Conservation (phyloP, 768 basidiomycete species). For the Agaricus blazei region DNA sequence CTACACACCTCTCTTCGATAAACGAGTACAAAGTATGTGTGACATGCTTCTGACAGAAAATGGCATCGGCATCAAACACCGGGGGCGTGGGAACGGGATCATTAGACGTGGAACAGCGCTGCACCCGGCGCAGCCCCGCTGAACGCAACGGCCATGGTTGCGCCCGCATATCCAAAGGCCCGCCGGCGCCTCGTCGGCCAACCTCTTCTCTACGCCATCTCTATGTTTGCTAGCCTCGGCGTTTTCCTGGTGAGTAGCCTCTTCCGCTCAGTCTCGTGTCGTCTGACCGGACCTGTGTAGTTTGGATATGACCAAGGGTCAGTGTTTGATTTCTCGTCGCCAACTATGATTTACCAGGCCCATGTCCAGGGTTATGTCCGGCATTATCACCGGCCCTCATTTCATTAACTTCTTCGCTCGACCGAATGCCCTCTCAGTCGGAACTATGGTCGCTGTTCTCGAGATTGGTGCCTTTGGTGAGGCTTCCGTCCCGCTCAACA, state of each 20-base stretch:
- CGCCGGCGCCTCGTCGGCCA: conserved; percentile 61
- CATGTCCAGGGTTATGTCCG: conserved; percentile 64
- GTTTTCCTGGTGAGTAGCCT: conserved; percentile 63
- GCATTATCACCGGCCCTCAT: conserved; percentile 81
- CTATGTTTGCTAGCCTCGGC: conserved; percentile 71
- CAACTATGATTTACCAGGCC: conserved; percentile 4
- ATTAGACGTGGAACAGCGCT: no score
- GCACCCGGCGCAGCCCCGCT: no score
- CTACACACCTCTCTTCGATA: no score
- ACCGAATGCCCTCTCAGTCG: conserved; percentile 62
- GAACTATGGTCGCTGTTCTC: conserved; percentile 88
- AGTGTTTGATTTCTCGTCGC: conserved; percentile 8
- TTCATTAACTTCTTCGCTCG: conserved; percentile 72
- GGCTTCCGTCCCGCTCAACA: conserved; percentile 12
- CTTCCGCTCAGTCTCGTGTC: neutral
- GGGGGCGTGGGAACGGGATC: no score
- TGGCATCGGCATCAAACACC: no score
- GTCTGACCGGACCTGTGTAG: conserved; percentile 25
- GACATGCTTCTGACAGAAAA: no score
- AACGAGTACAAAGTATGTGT: no score
- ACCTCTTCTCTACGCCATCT: conserved; percentile 64
- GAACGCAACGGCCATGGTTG: conserved; percentile 13
- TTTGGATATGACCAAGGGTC: conserved; percentile 82
- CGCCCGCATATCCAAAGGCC: conserved; percentile 23
- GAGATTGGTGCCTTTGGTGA: conserved; percentile 83